Base-by-base conservation (phyloP, 345 rosid species). In the Corymbia maculata region DNA sequence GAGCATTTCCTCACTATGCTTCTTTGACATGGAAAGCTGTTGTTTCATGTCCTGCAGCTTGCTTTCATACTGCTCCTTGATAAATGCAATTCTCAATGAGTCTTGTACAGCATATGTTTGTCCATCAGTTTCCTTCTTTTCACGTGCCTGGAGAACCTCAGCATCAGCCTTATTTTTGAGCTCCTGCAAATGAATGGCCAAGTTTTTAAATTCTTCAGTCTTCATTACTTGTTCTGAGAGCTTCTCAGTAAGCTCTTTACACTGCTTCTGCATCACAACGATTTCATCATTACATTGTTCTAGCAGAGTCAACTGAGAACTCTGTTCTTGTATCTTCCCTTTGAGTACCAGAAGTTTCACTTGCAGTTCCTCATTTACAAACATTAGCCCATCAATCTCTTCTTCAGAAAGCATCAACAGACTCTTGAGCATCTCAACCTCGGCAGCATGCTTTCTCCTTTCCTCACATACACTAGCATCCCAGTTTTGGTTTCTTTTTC, bases 61-160 rank as follows among this genome's bases (percentile, higher is more conserved):
- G 79, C 95, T 92, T 92, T 98, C 99, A 84, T 93, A 93, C 92
- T 98, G 99, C 91, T 96, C 99, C 93, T 95, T 98, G 92, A 98
- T 95, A 92, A 98, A 98, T 85, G 95, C 98, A 92, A 98, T 96
- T 93, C 99, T 96, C 93, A 98, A 91, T 44, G 99, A 97, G 88
- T 98, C 99, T 87, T 96, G 99, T 93, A 93, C 92, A 53, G 95
- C 95, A 88, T 89, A 92, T 49, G 97, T 89, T 36, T 94, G 92
- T 52, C 93, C 92, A 89, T 92, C 94, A 90, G 91, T 88, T 44
- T 92, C 95, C 52, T 91, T 90, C 90, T 94, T 96, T 86, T 95
- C 95, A 88, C 90, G 93, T 57, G 95, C 95, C 86, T 91, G 94
- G 79, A 64, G 87, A 90, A 90, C 89, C 91, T 97, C 98, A 30